A percentile compares a stretch with the other conserved stretches of the same genome.
Evolutionary conservation across 73 alveolate genomes (phyloP).

Genomic region (Paraurostyla sp.): DNA sequence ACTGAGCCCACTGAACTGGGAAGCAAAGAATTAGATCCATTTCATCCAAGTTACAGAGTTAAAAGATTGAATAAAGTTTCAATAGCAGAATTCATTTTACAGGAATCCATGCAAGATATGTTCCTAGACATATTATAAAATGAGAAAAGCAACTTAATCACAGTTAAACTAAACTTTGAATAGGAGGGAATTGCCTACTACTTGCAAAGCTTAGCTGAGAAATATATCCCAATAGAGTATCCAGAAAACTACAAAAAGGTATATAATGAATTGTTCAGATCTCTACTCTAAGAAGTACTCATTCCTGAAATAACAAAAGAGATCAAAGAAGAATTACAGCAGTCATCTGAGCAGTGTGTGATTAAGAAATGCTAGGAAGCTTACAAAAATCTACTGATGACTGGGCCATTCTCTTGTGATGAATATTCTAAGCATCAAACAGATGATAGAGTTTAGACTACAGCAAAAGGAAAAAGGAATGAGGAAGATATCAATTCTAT

Average conservation of each 20-base stretch:
- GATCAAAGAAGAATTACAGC: constrained; percentile 31
- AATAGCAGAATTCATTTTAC: not conserved
- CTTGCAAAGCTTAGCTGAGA: not conserved
- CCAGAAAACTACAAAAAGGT: not conserved
- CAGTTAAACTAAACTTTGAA: not conserved
- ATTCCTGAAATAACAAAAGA: constrained; percentile 43
- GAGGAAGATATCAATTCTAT: not conserved
- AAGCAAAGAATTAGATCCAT: constrained; percentile 69
- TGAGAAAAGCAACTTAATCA: constrained; percentile 62
- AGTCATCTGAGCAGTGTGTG: constrained; percentile 54
- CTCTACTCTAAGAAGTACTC: not conserved
- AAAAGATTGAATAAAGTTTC: constrained; percentile 62
- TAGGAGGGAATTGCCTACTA: not conserved
- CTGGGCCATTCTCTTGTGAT: constrained; percentile 54
- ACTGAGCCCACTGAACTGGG: constrained; percentile 79
- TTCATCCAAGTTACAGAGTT: constrained; percentile 67
- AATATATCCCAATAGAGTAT: not conserved
- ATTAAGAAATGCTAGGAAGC: constrained; percentile 20
- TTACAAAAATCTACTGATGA: constrained; percentile 1
- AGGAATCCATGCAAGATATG: constrained; percentile 34
- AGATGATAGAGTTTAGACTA: not conserved
- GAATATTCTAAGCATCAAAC: not conserved
- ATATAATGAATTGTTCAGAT: constrained; percentile 34
- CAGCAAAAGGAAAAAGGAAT: not conserved
- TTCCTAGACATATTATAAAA: constrained; percentile 61